Conservation (phyloP, 2,329 filamentous ascomycete genomes). For the Aspergillus ochraceus region DNA sequence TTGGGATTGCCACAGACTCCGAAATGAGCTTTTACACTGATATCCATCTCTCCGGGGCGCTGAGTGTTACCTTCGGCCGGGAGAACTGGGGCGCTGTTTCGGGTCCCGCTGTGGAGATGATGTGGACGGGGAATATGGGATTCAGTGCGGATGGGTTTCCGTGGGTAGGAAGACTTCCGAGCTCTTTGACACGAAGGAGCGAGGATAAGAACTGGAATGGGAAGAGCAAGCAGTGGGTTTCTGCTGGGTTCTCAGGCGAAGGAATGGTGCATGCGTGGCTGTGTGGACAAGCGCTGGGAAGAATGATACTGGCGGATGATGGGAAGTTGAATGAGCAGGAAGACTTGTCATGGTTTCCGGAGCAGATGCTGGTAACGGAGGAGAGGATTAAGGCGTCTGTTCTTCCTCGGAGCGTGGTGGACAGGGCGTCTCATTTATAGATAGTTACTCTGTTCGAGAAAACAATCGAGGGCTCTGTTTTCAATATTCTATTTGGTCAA, state of each 20-base stretch:
- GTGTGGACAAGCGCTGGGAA: conserved; percentile 27
- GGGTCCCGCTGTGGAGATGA: conserved; percentile 22
- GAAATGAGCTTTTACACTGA: conserved; percentile 25
- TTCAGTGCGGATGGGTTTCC: conserved; percentile 52
- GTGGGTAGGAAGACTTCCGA: conserved; percentile 49
- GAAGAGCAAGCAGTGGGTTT: conserved; percentile 27
- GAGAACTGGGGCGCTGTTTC: conserved; percentile 23
- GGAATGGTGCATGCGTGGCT: conserved; percentile 36
- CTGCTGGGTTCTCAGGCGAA: conserved; percentile 30
- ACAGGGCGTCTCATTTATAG: conserved; percentile 1
- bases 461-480: no score
- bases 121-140: conserved; percentile 49
- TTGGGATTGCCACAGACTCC: conserved; percentile 52
- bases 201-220: background rate
- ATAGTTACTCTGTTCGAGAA: no score
- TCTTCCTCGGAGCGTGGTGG: conserved; percentile 8
- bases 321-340: background rate
- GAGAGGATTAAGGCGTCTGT: conserved; percentile 19
- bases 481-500: no score
- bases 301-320: conserved; percentile 25
- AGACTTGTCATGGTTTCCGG: conserved; percentile 30
- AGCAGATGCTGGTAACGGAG: conserved; percentile 29
- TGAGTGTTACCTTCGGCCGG: conserved; percentile 27
- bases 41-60: conserved; percentile 27
- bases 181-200: conserved; percentile 12